These are phyloP conservation scores for Solanum gracilifrons DNA, from an alignment of 257 asterid genomes.

Conservation along the genomic window DNA sequence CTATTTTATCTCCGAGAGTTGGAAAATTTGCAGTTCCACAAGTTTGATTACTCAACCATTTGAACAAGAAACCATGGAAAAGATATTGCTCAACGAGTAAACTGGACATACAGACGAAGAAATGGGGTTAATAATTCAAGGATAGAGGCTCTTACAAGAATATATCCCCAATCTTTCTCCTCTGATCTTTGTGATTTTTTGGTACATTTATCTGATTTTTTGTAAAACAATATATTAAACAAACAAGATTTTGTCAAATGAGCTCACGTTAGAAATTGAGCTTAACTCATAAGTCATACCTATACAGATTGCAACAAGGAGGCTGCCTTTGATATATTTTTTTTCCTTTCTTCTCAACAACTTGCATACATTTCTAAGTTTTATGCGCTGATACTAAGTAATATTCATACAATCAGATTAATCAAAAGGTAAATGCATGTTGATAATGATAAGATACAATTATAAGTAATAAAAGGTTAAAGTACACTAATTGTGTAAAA, in stretches of 20 bases:
- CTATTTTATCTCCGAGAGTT: constrained; percentile 43
- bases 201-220: background rate
- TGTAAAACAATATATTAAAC: background rate
- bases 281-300: background rate
- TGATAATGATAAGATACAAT: background rate
- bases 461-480: background rate
- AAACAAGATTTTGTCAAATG: background rate
- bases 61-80: background rate
- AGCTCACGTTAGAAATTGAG: background rate
- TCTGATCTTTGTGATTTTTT: background rate
- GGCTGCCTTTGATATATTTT: background rate
- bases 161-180: background rate
- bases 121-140: background rate
- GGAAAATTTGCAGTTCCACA: constrained; percentile 51
- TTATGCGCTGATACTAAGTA: background rate
- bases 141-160: background rate
- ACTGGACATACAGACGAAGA: background rate
- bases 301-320: background rate
- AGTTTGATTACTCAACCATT: constrained; percentile 6
- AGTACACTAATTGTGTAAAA: background rate
- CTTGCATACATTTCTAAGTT: background rate
- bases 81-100: background rate
- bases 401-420: background rate
- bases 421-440: background rate
- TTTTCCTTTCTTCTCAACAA: background rate